These are phyloP conservation scores for Strobilomyces echinocephalus DNA, from an alignment of 768 basidiomycete species.

Conservation along the genomic window DNA sequence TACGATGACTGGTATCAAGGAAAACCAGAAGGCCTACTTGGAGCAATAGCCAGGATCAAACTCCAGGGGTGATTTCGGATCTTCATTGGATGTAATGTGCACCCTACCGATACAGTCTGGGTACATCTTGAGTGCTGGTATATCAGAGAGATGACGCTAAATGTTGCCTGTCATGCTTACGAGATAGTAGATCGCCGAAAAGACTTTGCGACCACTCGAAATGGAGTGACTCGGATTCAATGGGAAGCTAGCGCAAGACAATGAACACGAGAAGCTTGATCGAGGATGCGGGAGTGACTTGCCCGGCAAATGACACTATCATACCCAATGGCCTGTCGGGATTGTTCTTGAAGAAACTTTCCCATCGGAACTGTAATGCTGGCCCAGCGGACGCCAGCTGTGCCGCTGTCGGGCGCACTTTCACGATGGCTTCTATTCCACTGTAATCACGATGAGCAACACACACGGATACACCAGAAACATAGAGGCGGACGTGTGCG, in stretches of 20 bases:
- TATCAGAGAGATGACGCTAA: background rate
- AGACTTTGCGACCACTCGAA: constrained; percentile 23
- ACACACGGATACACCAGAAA: background rate
- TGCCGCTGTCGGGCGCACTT: constrained; percentile 46
- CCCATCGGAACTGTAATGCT: constrained; percentile 47
- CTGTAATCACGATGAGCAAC: constrained; percentile 31
- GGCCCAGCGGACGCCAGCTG: constrained; percentile 43
- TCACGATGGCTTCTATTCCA: constrained; percentile 49
- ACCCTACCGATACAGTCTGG: constrained; percentile 44
- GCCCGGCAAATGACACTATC: constrained; percentile 40
- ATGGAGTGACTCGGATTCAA: constrained; percentile 12
- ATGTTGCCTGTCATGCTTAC: background rate
- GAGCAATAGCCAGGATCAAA: constrained; percentile 45
- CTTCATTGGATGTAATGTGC: constrained; percentile 41
- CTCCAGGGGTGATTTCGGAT: constrained; percentile 38
- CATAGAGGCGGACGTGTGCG: constrained; percentile 43
- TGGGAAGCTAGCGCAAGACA: constrained; percentile 20
- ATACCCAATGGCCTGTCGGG: constrained; percentile 56
- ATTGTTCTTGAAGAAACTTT: constrained; percentile 41
- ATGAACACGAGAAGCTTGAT: background rate
- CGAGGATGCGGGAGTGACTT: constrained; percentile 1
- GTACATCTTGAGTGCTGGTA: constrained; percentile 29
- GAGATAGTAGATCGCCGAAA: constrained; percentile 12
- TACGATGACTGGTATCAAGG: background rate
- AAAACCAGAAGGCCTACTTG: constrained; percentile 28